Conservation (phyloP, 108 stramenopile genomes). For the Pseudonitzschia pungens region DNA sequence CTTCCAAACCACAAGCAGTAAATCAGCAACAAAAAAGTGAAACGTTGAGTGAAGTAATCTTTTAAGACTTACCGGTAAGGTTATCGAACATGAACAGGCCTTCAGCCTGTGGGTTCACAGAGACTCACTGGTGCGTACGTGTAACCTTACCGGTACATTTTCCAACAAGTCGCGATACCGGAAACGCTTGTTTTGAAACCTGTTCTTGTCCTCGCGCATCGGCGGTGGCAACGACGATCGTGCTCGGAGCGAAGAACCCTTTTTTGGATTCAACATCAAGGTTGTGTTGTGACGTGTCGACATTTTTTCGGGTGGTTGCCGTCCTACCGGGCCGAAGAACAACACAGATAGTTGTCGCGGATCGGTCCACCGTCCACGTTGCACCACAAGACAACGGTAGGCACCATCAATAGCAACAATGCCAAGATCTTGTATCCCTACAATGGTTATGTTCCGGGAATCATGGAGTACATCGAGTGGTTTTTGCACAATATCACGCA, state of each 20-base stretch:
- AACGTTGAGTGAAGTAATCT: too few species aligned
- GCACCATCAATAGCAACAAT: background rate
- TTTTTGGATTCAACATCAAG: slow-evolving; percentile 12
- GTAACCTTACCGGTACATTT: too few species aligned
- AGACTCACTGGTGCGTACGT: too few species aligned
- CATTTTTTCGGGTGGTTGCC: slow-evolving; percentile 14
- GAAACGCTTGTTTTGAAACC: background rate
- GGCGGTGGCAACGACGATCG: background rate
- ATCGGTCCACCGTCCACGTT: background rate
- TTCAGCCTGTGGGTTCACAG: too few species aligned
- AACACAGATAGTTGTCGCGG: background rate
- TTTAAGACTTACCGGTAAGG: too few species aligned
- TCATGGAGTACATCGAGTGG: background rate
- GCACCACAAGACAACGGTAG: background rate
- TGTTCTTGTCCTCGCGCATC: background rate
- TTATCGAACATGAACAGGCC: too few species aligned
- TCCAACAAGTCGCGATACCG: background rate
- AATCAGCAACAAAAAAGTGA: too few species aligned
- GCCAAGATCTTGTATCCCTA: background rate
- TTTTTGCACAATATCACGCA: background rate
- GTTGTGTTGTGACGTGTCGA: slow-evolving; percentile 11
- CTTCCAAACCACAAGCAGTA: too few species aligned
- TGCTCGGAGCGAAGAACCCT: background rate
- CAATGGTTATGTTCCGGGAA: slow-evolving; percentile 5
- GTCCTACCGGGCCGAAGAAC: slow-evolving; percentile 7